These are phyloP conservation scores for Larix sibirica DNA, from an alignment of 83 land plant genomes.

Conservation along the genomic window DNA sequence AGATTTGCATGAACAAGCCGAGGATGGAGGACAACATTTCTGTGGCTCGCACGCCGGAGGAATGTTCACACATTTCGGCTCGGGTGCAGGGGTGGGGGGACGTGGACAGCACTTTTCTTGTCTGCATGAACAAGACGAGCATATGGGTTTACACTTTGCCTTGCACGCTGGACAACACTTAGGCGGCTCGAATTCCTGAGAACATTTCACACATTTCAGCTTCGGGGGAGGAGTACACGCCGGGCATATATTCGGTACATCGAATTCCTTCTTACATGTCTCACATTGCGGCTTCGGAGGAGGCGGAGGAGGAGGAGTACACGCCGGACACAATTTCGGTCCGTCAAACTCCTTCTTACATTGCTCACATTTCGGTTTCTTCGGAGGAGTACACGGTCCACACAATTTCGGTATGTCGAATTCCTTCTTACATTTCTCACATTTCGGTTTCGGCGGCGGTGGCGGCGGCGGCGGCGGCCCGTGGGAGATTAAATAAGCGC, in stretches of 20 bases:
- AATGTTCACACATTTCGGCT: too few relatives aligned
- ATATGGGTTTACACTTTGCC: not conserved
- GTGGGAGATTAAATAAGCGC: not conserved
- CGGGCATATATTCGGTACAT: too few relatives aligned
- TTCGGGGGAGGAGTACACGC: not conserved
- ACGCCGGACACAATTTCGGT: not conserved
- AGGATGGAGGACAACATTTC: not conserved
- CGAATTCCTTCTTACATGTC: too few relatives aligned
- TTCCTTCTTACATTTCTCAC: not conserved
- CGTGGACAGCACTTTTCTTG: not conserved
- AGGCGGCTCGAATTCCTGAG: not conserved
- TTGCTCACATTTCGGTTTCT: not conserved
- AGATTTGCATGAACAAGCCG: not conserved
- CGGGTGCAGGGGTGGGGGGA: too few relatives aligned
- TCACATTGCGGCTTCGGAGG: too few relatives aligned
- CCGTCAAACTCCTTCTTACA: not conserved
- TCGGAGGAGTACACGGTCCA: not conserved
- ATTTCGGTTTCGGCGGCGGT: not conserved
- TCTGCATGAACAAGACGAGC: not conserved
- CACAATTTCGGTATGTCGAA: not conserved
- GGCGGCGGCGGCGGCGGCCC: conserved; percentile 12
- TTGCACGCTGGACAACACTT: not conserved
- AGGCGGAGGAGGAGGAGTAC: too few relatives aligned
- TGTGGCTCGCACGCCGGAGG: too few relatives aligned
- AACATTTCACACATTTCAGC: not conserved